Base-by-base conservation (phyloP, 2,329 filamentous ascomycete species). In the Cadophora gregata region DNA sequence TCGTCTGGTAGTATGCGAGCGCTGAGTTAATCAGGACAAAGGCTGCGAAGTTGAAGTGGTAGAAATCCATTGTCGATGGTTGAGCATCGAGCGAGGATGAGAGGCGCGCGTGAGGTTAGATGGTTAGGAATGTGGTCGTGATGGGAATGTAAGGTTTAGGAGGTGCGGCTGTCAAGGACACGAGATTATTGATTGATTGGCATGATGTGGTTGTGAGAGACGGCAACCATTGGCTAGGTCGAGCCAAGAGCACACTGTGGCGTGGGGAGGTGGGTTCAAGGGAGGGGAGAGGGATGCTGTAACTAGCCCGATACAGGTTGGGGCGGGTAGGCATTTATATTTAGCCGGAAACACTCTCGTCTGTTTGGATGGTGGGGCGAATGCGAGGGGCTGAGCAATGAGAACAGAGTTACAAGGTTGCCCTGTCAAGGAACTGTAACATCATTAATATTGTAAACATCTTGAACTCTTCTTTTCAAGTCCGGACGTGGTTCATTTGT, bases 1-100 rank as follows among this genome's bases (percentile, higher is more conserved):
- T 50, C 38, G 50, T 58, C 33, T 65, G 66, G 21, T 51, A 53
- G 51, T 63, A 66, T 14, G 66, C 59, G 21, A 65, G 51, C 31
- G 67, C 69, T 36, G 64, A 64, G 53, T 71, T 71, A n/a, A 73
- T 29, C 21, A 63, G 24, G 3, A 67, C 68, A 55, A 73, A 69
- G n/a, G 31, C 64, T 9, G 64, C 63, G 31, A 73, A 62, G 48
- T 73, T 73, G 9, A 38, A 29, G 33, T 65, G 53, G 38, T 73
- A 73, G 63, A 73, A 73, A 21, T 67, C 68, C 70, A 73, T 71
- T 3, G 48, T 63, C n/a, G 38, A 24, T 64, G 63, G 31, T 62
- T 62, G 60, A 38, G 47, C 48, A 53, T 53, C 31, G 33, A 27
- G 25, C 31, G 12, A 31, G 31, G 38, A 24, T 33, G 38, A 27